A percentile compares a stretch with the other conserved stretches of the same genome.
These are phyloP conservation scores for Ambrosiella xylebori DNA, from an alignment of 2,329 filamentous ascomycete species.

Conservation along the genomic window DNA sequence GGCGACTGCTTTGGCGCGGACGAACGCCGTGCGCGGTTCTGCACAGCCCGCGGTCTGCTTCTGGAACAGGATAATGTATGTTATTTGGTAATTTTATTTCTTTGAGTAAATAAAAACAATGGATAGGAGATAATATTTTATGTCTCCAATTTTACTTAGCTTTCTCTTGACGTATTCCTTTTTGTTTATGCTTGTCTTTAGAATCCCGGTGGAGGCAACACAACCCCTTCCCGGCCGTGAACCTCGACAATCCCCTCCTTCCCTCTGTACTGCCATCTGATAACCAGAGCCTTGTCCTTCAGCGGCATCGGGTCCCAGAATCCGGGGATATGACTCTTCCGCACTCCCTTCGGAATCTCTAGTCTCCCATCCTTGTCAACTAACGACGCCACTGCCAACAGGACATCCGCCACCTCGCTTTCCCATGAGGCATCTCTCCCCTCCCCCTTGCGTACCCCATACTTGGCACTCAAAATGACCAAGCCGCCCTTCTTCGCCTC, in stretches of 20 bases:
- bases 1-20: no score
- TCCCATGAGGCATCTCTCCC: constrained; percentile 16
- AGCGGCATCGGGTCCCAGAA: constrained; percentile 34
- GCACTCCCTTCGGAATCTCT: constrained; percentile 24
- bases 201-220: constrained; percentile 1
- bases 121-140: no score
- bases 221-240: constrained; percentile 21
- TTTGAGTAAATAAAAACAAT: no score
- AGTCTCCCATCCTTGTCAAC: constrained; percentile 23
- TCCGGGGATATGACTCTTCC: constrained; percentile 28
- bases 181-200: neutral
- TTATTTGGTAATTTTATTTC: no score
- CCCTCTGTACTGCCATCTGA: constrained; percentile 24
- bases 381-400: constrained; percentile 29
- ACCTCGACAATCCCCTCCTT: constrained; percentile 19
- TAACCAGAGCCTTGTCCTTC: constrained; percentile 27
- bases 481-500: constrained; percentile 23
- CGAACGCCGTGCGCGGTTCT: no score
- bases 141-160: no score
- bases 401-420: constrained; percentile 33
- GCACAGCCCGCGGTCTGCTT: no score
- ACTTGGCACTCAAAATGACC: constrained; percentile 33
- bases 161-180: no score
- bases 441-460: constrained; percentile 22
- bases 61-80: no score